A percentile compares a stretch with the other conserved stretches of the same genome.
Evolutionary conservation across 192 early-diverging fungal genomes (phyloP).

Genomic region (Umbelopsis sp.): DNA sequence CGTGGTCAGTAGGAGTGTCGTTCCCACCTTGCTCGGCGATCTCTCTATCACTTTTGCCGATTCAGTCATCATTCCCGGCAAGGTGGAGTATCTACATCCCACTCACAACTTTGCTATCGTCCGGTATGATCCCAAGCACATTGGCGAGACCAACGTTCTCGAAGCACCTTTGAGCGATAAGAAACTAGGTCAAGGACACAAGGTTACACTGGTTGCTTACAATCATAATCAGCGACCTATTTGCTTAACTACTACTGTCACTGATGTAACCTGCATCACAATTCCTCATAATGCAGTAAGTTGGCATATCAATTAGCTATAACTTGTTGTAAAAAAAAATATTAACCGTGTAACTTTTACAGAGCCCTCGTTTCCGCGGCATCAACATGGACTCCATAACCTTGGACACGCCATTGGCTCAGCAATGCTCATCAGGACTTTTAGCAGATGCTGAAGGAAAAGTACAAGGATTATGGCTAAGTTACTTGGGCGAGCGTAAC

Average conservation of each 20-base stretch:
- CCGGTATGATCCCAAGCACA: conserved; percentile 76
- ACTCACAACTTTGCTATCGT: conserved; percentile 87
- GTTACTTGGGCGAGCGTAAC: conserved; percentile 70
- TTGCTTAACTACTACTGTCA: conserved; percentile 65
- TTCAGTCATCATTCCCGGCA: conserved; percentile 82
- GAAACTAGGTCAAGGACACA: conserved; percentile 66
- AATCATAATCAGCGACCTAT: conserved; percentile 60
- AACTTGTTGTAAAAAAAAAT: not conserved
- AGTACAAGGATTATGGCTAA: conserved; percentile 77
- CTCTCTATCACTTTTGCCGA: conserved; percentile 82
- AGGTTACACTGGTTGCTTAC: conserved; percentile 60
- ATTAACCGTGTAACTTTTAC: conserved; percentile 24
- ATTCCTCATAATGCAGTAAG: conserved; percentile 57
- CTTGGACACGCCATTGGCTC: conserved; percentile 79
- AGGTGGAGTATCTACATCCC: conserved; percentile 83
- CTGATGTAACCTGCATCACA: conserved; percentile 59
- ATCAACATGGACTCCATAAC: conserved; percentile 85
- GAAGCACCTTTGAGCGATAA: conserved; percentile 60
- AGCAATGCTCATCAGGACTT: conserved; percentile 73
- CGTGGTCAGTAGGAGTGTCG: conserved; percentile 77
- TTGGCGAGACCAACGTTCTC: conserved; percentile 75
- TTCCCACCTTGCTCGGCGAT: conserved; percentile 78
- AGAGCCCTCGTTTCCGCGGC: conserved; percentile 65
- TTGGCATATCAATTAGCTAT: not conserved
- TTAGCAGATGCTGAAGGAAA: conserved; percentile 66